These are phyloP conservation scores for Hevea brasiliensis DNA, from an alignment of 345 rosid species.

Conservation along the genomic window DNA sequence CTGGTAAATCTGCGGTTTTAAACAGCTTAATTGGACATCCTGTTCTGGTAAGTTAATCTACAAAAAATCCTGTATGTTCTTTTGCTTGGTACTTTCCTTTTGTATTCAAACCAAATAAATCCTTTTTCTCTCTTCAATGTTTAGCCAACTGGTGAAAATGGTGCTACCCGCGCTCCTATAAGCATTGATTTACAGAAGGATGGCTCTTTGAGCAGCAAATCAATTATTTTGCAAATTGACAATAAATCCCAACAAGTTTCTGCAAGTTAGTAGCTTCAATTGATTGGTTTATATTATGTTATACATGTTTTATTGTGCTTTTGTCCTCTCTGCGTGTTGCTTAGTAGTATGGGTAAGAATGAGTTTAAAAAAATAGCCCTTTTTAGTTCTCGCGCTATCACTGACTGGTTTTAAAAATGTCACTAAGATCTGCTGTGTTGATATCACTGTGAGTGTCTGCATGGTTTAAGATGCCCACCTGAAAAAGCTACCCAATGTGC, in stretches of 20 bases:
- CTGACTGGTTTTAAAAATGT: slow-evolving; percentile 1
- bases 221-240: slow-evolving; percentile 82
- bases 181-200: slow-evolving; percentile 66
- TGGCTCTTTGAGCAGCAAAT: slow-evolving; percentile 67
- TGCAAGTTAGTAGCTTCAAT: slow-evolving; percentile 57
- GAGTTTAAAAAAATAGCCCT: not conserved
- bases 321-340: not conserved
- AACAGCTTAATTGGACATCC: slow-evolving; percentile 98
- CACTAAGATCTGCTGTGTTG: too few relatives aligned
- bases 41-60: slow-evolving; percentile 65
- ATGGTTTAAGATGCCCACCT: not conserved
- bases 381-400: not conserved
- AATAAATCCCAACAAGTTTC: slow-evolving; percentile 90
- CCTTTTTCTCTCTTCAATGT: not conserved
- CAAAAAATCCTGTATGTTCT: not conserved
- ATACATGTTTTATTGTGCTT: not conserved
- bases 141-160: slow-evolving; percentile 99
- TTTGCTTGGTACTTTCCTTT: not conserved
- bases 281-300: not conserved
- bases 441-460: not conserved
- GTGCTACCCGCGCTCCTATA: slow-evolving; percentile 99
- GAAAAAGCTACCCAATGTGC: not conserved
- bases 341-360: not conserved
- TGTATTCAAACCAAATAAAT: not conserved
- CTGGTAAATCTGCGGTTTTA: slow-evolving; percentile 93